Evolutionary conservation across 352 stramenopile species (phyloP).

Genomic region (Globisporangium uncinulatum): DNA sequence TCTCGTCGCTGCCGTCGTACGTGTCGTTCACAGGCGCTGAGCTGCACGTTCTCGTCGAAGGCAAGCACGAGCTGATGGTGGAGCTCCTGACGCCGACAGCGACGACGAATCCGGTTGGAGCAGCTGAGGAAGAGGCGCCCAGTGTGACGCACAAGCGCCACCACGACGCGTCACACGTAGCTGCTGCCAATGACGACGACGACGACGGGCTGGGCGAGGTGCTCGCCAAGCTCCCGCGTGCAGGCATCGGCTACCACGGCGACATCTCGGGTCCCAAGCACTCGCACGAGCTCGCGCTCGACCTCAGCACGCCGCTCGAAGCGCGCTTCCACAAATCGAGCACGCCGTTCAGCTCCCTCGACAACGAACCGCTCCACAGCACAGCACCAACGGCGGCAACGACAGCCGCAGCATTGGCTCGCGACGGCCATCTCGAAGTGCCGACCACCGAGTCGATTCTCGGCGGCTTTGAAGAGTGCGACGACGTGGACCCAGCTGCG

Average conservation of each 20-base stretch:
- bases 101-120: neutral
- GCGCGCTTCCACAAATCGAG: slow-evolving; percentile 79
- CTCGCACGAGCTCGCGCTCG: slow-evolving; percentile 38
- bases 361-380: slow-evolving; percentile 39
- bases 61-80: slow-evolving; percentile 44
- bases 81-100: slow-evolving; percentile 12
- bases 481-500: slow-evolving; percentile 69
- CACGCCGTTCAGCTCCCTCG: slow-evolving; percentile 67
- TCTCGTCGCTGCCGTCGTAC: slow-evolving; percentile 46
- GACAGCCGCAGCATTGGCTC: slow-evolving; percentile 8
- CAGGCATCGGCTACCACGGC: slow-evolving; percentile 74
- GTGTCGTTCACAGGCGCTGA: slow-evolving; percentile 39
- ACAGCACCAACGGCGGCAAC: slow-evolving; percentile 22
- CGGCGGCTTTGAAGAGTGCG: slow-evolving; percentile 75
- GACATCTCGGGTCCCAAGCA: slow-evolving; percentile 57
- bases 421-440: slow-evolving; percentile 47
- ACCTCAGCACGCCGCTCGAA: slow-evolving; percentile 43
- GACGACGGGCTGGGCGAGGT: slow-evolving; percentile 55
- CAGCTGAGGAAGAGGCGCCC: slow-evolving; percentile 7
- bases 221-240: slow-evolving; percentile 58
- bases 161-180: slow-evolving; percentile 30
- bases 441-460: slow-evolving; percentile 75
- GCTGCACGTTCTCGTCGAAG: slow-evolving; percentile 55
- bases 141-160: slow-evolving; percentile 35
- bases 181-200: slow-evolving; percentile 10